These are phyloP conservation scores for Debaryomyces tyrocola DNA, from an alignment of 805 yeast species.

Conservation along the genomic window DNA sequence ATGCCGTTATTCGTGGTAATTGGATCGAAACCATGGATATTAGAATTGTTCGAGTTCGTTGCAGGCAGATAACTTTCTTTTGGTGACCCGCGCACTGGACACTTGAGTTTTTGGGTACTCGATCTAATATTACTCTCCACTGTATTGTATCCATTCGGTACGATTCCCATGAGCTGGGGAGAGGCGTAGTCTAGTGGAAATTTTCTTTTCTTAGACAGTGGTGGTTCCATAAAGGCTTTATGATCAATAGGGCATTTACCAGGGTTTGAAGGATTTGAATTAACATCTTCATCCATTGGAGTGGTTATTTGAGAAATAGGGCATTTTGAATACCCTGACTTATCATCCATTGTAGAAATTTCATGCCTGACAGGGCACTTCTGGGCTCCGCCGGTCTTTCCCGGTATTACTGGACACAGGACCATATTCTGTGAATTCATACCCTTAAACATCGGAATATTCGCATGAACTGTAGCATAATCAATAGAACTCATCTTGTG, in stretches of 20 bases:
- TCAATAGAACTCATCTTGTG: constrained; percentile 25
- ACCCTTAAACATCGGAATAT: constrained; percentile 25
- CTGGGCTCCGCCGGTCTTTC: neutral
- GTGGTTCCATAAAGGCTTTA: neutral
- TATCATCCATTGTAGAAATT: neutral
- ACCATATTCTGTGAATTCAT: neutral
- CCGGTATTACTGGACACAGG: constrained; percentile 10
- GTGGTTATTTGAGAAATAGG: constrained; percentile 26
- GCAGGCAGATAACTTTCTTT: no score
- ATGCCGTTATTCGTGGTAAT: neutral
- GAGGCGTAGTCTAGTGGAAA: constrained; percentile 4
- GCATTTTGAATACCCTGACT: constrained; percentile 15
- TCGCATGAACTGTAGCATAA: constrained; percentile 33
- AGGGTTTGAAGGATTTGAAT: neutral
- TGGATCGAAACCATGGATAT: neutral
- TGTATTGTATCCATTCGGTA: constrained; percentile 1
- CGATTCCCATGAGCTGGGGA: neutral
- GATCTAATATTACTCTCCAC: constrained; percentile 19
- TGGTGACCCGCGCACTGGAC: no score
- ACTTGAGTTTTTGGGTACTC: no score
- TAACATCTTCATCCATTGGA: constrained; percentile 14
- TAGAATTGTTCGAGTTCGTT: neutral
- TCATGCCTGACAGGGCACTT: constrained; percentile 6
- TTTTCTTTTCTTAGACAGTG: neutral
- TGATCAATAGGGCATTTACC: constrained; percentile 6